These are phyloP conservation scores for Parascedosporium putredinis DNA, from an alignment of 2,329 filamentous ascomycete species.

Conservation along the genomic window DNA sequence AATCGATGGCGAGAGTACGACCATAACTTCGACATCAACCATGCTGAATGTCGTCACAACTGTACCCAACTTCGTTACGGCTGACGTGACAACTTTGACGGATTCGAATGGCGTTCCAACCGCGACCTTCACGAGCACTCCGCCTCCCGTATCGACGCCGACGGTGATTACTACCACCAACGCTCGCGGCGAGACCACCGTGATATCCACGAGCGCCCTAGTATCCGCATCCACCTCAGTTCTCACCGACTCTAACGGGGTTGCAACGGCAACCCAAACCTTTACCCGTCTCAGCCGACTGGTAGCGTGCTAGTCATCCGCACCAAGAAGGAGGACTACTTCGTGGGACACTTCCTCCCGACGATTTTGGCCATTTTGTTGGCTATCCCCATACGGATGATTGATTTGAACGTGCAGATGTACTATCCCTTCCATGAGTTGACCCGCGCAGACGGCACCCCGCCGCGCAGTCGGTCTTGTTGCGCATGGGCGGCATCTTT, in stretches of 20 bases:
- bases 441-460: constrained; percentile 22
- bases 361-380: constrained; percentile 28
- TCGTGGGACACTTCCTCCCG: constrained; percentile 31
- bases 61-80: background rate
- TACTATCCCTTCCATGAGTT: constrained; percentile 35
- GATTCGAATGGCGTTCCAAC: background rate
- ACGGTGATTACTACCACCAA: constrained; percentile 1
- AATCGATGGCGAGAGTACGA: constrained; percentile 1
- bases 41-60: background rate
- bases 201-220: background rate
- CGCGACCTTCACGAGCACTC: background rate
- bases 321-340: constrained; percentile 17
- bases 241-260: background rate
- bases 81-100: background rate
- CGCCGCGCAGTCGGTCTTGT: constrained; percentile 29
- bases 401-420: constrained; percentile 28
- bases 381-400: constrained; percentile 26
- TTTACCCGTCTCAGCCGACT: background rate
- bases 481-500: constrained; percentile 28
- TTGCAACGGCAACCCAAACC: constrained; percentile 4
- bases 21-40: background rate
- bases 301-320: background rate
- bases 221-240: background rate
- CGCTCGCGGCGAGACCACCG: background rate
- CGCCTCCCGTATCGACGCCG: background rate